Conservation (phyloP, 768 basidiomycete genomes). For the Pleurotus ostreatus region DNA sequence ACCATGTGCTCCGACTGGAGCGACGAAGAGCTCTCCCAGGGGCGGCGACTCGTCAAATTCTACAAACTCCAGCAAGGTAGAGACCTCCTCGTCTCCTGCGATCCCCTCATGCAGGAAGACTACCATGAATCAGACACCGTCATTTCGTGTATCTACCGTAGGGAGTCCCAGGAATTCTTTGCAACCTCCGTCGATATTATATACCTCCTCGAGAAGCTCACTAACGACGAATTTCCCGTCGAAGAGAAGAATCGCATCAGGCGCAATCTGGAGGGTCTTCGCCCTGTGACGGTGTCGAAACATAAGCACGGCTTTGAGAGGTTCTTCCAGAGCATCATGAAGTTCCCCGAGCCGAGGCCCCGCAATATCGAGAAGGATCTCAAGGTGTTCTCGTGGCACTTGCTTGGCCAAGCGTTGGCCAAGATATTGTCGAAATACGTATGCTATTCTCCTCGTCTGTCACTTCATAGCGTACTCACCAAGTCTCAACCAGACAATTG, state of each 20-base stretch:
- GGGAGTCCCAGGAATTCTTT: constrained; percentile 72
- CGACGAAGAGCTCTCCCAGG: constrained; percentile 57
- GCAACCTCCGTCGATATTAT: constrained; percentile 97
- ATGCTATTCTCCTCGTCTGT: constrained; percentile 22
- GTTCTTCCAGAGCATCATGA: constrained; percentile 97
- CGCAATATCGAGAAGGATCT: constrained; percentile 97
- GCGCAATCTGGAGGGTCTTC: constrained; percentile 89
- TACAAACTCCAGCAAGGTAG: constrained; percentile 73
- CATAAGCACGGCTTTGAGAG: constrained; percentile 71
- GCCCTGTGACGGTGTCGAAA: constrained; percentile 89
- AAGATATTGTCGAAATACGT: constrained; percentile 87
- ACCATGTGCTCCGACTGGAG: constrained; percentile 56
- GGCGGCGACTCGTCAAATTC: constrained; percentile 87
- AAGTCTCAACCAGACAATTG: neutral
- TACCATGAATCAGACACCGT: constrained; percentile 75
- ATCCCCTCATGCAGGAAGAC: constrained; percentile 67
- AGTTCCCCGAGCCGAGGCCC: constrained; percentile 90
- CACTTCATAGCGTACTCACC: neutral
- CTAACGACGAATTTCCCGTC: constrained; percentile 78
- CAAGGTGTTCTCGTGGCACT: constrained; percentile 78
- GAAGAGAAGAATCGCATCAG: constrained; percentile 97
- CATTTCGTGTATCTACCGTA: constrained; percentile 91
- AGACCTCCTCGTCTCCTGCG: constrained; percentile 74
- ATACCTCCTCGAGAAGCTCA: constrained; percentile 77
- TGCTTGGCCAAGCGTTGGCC: constrained; percentile 67